Evolutionary conservation across 352 stramenopile species (phyloP).

Genomic region (Phytophthora fragariaefolia): DNA sequence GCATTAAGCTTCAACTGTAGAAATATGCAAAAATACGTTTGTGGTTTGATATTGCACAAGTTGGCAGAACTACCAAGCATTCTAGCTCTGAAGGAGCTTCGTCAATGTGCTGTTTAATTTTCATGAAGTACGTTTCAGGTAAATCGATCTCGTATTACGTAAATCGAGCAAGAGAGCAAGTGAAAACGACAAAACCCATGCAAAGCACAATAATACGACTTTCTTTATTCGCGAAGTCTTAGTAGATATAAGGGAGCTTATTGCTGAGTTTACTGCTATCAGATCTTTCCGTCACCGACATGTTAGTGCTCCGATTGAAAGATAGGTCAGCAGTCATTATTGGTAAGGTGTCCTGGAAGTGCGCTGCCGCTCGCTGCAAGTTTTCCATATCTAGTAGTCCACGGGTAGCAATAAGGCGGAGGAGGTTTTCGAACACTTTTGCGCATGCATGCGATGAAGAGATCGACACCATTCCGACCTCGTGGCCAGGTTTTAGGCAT

Average conservation of each 20-base stretch:
- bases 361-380: slow-evolving; percentile 13
- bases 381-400: slow-evolving; percentile 29
- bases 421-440: slow-evolving; percentile 55
- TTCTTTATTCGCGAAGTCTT: no score
- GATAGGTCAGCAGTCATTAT: slow-evolving; percentile 24
- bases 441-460: slow-evolving; percentile 40
- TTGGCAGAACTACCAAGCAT: no score
- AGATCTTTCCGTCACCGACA: slow-evolving; percentile 18
- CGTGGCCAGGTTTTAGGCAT: slow-evolving; percentile 27
- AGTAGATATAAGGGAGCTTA: slow-evolving; percentile 22
- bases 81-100: no score
- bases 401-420: slow-evolving; percentile 57
- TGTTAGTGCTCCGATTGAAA: slow-evolving; percentile 4
- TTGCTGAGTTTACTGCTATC: slow-evolving; percentile 25
- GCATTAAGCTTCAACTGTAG: no score
- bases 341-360: slow-evolving; percentile 32
- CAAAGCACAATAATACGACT: no score
- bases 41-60: no score
- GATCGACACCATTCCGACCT: slow-evolving; percentile 40
- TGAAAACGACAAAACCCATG: no score
- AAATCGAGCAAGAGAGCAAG: no score
- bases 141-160: no score
- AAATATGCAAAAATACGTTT: no score
- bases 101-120: no score
- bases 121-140: no score